Evolutionary conservation across 1,139 yeast genomes (phyloP).

Genomic region (Pichia sp.): DNA sequence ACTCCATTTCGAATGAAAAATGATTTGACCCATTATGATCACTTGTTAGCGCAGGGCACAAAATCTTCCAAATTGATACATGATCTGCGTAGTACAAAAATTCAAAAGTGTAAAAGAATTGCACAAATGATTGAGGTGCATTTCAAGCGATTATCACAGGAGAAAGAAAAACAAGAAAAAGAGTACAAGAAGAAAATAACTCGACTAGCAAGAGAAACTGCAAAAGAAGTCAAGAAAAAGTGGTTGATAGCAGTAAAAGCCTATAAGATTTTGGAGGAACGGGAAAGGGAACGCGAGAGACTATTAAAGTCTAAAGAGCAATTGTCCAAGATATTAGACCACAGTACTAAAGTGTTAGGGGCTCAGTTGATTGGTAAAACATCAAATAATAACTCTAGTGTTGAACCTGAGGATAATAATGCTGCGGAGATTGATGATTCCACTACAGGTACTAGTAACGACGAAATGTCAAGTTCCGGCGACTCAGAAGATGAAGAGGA

Average conservation of each 20-base stretch:
- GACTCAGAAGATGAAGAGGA: conserved; percentile 33
- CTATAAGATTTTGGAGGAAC: conserved; percentile 45
- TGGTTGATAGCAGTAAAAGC: conserved; percentile 93
- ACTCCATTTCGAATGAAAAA: conserved; percentile 40
- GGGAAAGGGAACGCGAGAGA: conserved; percentile 66
- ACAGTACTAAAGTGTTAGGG: conserved; percentile 83
- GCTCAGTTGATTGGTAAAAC: conserved; percentile 58
- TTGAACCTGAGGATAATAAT: conserved; percentile 21
- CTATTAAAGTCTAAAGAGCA: conserved; percentile 80
- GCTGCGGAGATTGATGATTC: conserved; percentile 24
- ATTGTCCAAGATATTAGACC: conserved; percentile 81
- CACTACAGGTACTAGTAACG: conserved; percentile 23
- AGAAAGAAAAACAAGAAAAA: conserved; percentile 72
- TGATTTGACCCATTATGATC: conserved; percentile 61
- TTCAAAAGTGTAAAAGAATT: conserved; percentile 64
- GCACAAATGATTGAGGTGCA: conserved; percentile 83
- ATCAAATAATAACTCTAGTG: conserved; percentile 19
- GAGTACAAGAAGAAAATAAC: conserved; percentile 66
- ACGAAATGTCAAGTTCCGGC: conserved; percentile 16
- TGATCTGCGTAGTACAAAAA: conserved; percentile 61
- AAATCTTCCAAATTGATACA: conserved; percentile 67
- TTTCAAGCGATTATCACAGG: conserved; percentile 81
- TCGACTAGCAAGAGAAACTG: conserved; percentile 71
- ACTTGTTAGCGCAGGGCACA: conserved; percentile 70
- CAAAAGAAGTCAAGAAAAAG: conserved; percentile 79